phyloP scores from a whole-genome alignment of 2,329 filamentous ascomycete genomes.

The Cercospora zeae-maydis region DNA sequence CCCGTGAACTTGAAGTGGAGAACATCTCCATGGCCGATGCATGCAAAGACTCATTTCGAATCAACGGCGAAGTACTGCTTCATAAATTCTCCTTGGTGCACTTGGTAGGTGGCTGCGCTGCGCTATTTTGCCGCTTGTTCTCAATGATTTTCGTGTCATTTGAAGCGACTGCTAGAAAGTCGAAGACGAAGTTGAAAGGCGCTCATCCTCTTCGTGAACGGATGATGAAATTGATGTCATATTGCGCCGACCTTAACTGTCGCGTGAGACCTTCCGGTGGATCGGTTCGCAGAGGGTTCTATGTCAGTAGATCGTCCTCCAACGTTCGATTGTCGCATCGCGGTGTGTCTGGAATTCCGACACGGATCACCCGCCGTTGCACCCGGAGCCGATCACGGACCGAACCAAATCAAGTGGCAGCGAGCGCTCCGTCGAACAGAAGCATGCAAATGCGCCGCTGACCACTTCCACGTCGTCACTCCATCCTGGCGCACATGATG shows the following conservation, averaged over 20 bases:
- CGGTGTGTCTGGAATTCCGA: background rate
- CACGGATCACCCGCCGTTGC: background rate
- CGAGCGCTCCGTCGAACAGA: background rate
- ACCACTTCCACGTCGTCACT: background rate
- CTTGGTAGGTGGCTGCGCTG: background rate
- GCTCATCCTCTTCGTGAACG: background rate
- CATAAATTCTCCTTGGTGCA: background rate
- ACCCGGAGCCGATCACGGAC: too few species aligned
- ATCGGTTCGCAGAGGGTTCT: too few species aligned
- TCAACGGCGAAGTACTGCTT: background rate
- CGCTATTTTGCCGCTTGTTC: background rate
- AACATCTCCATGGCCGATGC: background rate
- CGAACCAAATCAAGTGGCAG: background rate
- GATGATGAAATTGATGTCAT: too few species aligned
- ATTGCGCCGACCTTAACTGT: too few species aligned
- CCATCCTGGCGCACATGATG: constrained; percentile 53
- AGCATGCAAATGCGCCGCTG: background rate
- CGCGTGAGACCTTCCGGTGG: too few species aligned
- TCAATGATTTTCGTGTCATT: background rate
- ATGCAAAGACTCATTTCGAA: background rate
- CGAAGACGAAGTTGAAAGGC: background rate
- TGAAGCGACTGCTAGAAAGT: background rate
- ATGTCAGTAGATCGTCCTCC: too few species aligned
- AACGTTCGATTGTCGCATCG: too few species aligned
- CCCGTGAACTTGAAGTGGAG: background rate